Conservation (phyloP, 176 grass and related monocot species). For the Otatea glauca region DNA sequence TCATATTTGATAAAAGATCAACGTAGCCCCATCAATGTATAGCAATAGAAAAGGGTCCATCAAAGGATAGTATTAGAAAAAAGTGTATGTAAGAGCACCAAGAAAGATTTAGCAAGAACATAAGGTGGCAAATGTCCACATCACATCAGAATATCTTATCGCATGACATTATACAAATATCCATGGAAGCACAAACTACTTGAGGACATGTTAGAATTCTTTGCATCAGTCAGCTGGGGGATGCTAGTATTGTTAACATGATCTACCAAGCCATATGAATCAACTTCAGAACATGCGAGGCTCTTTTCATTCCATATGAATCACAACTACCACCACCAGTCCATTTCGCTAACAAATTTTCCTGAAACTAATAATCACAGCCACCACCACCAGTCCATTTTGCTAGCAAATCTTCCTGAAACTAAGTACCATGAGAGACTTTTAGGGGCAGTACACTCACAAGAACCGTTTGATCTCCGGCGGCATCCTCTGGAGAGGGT, state of each 20-base stretch:
- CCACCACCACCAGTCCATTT: not conserved
- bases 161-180: not conserved
- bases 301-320: not conserved
- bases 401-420: not conserved
- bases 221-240: not conserved
- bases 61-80: slow-evolving; percentile 2
- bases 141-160: not conserved
- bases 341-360: not conserved
- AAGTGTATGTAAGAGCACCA: not conserved
- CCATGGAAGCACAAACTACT: slow-evolving; percentile 18
- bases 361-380: not conserved
- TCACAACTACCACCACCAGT: not conserved
- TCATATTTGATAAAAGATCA: slow-evolving; percentile 15
- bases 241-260: not conserved
- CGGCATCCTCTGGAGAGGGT: slow-evolving; percentile 90
- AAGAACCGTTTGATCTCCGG: slow-evolving; percentile 96
- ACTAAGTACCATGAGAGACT: not conserved
- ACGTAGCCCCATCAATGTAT: not conserved
- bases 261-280: not conserved
- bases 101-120: not conserved
- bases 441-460: slow-evolving; percentile 46
- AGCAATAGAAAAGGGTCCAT: too few relatives aligned
- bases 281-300: not conserved
- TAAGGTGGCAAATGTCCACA: not conserved
- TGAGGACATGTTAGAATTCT: not conserved